Conservation (phyloP, 768 basidiomycete species). For the Suillus tomentosus region DNA sequence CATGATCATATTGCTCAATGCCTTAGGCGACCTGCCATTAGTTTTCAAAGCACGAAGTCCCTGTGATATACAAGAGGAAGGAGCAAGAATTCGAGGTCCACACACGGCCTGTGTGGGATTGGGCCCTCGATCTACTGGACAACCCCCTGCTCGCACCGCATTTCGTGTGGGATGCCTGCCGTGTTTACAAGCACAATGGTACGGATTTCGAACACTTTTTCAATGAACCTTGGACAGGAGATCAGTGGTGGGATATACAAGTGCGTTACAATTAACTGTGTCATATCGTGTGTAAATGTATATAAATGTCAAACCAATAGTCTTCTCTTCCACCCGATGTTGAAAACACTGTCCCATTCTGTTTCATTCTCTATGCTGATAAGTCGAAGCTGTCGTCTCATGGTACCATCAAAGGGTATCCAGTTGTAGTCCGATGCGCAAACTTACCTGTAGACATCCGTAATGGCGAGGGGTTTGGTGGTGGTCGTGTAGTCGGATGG, state of each 20-base stretch:
- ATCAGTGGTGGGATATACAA: constrained; percentile 40
- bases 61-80: constrained; percentile 14
- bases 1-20: not conserved
- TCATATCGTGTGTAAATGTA: not conserved
- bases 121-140: constrained; percentile 11
- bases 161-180: constrained; percentile 36
- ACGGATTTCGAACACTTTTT: constrained; percentile 28
- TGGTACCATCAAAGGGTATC: constrained; percentile 24
- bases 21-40: not conserved
- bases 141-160: constrained; percentile 12
- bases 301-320: not conserved
- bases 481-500: constrained; percentile 19
- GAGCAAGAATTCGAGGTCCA: constrained; percentile 6
- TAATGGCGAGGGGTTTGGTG: constrained; percentile 21
- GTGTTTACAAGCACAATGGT: constrained; percentile 29
- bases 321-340: constrained; percentile 1
- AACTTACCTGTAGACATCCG: constrained; percentile 22
- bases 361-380: constrained; percentile 22
- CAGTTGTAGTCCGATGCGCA: constrained; percentile 17
- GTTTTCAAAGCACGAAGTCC: constrained; percentile 11
- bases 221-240: constrained; percentile 40
- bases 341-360: constrained; percentile 8
- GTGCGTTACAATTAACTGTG: constrained; percentile 20
- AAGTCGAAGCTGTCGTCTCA: constrained; percentile 21
- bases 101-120: constrained; percentile 10